Evolutionary conservation across 257 asterid genomes (phyloP).

Genomic region (Salvia rosmarinus): DNA sequence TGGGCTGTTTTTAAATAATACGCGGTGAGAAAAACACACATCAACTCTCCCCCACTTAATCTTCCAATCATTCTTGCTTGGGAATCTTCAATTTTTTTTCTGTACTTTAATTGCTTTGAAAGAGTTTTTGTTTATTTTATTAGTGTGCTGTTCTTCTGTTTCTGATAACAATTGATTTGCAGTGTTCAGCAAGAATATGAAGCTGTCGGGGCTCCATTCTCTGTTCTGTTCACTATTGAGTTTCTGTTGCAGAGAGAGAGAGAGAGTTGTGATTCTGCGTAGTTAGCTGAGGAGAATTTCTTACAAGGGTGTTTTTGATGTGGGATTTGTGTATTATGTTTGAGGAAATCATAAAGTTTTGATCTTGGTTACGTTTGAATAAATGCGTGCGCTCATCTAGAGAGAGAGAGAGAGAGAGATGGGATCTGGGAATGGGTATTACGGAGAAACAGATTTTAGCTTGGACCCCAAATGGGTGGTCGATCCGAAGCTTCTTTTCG

Average conservation of each 20-base stretch:
- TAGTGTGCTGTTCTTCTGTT: no score
- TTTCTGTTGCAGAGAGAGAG: constrained; percentile 2
- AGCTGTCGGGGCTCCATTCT: constrained; percentile 26
- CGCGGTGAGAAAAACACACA: constrained; percentile 40
- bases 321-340: constrained; percentile 40
- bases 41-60: constrained; percentile 30
- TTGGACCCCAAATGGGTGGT: constrained; percentile 82
- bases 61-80: constrained; percentile 21
- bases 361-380: constrained; percentile 42
- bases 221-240: constrained; percentile 13
- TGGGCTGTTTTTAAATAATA: neutral
- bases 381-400: constrained; percentile 36
- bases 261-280: neutral
- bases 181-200: constrained; percentile 24
- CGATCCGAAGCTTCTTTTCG: constrained; percentile 88
- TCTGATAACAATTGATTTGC: constrained; percentile 27
- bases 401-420: constrained; percentile 35
- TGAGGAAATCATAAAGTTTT: constrained; percentile 35
- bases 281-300: constrained; percentile 2
- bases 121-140: constrained; percentile 8
- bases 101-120: neutral
- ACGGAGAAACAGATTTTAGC: constrained; percentile 61
- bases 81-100: neutral
- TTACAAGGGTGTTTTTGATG: constrained; percentile 28
- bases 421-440: constrained; percentile 76